Conservation (phyloP, 2,329 filamentous ascomycete species). For the Aspergillus pseudotamarii region DNA sequence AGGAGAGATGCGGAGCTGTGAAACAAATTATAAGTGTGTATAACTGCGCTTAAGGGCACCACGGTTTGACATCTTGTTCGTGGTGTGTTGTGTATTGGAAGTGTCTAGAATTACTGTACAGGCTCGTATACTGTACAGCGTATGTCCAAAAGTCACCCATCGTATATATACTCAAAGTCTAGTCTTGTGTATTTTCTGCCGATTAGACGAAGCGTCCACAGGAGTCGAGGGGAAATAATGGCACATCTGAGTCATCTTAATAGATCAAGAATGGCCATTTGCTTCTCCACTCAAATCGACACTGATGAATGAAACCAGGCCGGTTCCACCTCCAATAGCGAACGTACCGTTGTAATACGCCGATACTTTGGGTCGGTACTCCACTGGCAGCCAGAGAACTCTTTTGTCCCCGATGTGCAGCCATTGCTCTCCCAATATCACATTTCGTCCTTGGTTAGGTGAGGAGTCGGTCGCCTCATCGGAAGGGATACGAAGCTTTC, state of each 20-base stretch:
- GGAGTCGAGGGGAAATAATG: not conserved
- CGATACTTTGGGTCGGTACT: not conserved
- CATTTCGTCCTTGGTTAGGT: not conserved
- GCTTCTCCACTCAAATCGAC: not conserved
- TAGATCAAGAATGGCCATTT: not conserved
- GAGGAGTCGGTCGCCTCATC: too few relatives aligned
- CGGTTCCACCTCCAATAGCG: not conserved
- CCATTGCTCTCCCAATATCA: not conserved
- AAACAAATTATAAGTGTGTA: too few relatives aligned
- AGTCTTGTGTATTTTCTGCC: not conserved
- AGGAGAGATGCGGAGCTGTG: too few relatives aligned
- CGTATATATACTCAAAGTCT: too few relatives aligned
- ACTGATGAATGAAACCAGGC: not conserved
- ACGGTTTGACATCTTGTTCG: too few relatives aligned
- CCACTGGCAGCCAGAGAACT: not conserved
- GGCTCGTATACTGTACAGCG: too few relatives aligned
- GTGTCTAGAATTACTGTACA: too few relatives aligned
- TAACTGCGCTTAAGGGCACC: too few relatives aligned
- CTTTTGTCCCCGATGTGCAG: not conserved
- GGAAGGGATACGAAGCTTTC: not conserved
- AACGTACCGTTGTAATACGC: not conserved
- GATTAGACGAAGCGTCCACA: not conserved
- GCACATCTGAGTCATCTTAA: too few relatives aligned
- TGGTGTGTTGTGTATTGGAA: too few relatives aligned
- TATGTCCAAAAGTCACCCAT: too few relatives aligned